These are phyloP conservation scores for Potentilla sterilis DNA, from an alignment of 306 rosid species.

Conservation along the genomic window DNA sequence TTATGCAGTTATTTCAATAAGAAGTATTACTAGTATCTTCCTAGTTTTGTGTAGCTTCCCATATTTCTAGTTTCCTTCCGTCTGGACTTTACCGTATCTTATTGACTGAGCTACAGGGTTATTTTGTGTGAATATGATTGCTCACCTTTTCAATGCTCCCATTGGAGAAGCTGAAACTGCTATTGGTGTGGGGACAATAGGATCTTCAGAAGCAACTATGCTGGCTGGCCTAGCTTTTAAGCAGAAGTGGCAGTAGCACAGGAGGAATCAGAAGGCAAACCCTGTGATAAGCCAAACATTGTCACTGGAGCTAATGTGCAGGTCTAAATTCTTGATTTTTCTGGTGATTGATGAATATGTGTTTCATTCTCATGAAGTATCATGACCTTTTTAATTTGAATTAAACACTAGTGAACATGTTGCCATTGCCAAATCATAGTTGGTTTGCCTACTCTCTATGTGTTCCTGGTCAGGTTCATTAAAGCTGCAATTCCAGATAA, in stretches of 20 bases:
- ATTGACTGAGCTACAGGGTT: not conserved
- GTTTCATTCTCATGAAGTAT: no score
- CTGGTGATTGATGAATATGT: no score
- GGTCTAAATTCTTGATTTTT: no score
- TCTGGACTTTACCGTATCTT: not conserved
- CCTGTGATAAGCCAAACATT: conserved; percentile 77
- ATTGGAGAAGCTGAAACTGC: conserved; percentile 60
- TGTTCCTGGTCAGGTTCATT: no score
- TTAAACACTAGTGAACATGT: not conserved
- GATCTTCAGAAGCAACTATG: conserved; percentile 96
- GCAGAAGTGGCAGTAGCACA: conserved; percentile 79
- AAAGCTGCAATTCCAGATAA: no score
- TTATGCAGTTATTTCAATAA: not conserved
- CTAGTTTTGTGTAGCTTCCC: not conserved
- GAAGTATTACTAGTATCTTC: not conserved
- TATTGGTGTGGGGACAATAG: conserved; percentile 84
- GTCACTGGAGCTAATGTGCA: no score
- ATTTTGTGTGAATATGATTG: conserved; percentile 97
- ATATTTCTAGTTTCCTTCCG: not conserved
- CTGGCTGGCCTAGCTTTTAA: conserved; percentile 89
- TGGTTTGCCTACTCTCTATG: no score
- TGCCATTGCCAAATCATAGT: not conserved
- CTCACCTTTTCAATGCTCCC: conserved; percentile 72
- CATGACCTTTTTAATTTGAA: no score
- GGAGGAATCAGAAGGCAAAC: conserved; percentile 69